phyloP scores from a whole-genome alignment of 306 rosid genomes.

The Gillenia trifoliata region DNA sequence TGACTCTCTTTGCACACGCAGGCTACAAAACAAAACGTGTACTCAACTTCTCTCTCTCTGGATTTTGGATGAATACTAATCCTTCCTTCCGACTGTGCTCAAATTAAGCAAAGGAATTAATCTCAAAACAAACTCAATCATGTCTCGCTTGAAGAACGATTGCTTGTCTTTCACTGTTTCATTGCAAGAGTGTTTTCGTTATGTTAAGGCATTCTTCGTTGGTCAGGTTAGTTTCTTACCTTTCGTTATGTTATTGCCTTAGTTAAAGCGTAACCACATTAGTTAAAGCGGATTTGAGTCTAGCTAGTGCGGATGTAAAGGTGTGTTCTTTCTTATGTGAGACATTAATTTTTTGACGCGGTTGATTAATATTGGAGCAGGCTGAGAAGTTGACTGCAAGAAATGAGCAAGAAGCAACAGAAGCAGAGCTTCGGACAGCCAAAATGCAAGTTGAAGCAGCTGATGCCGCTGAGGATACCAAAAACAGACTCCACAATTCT shows the following conservation, averaged over 20 bases:
- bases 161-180: constrained; percentile 20
- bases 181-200: constrained; percentile 23
- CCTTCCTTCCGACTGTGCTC: no score
- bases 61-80: no score
- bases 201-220: constrained; percentile 33
- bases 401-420: constrained; percentile 37
- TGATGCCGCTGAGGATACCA: constrained; percentile 33
- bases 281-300: no score
- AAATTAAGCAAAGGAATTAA: no score
- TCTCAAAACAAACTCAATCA: not conserved
- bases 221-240: constrained; percentile 23
- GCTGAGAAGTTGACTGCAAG: constrained; percentile 30
- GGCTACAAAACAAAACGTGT: no score
- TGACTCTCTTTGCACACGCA: no score
- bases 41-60: no score
- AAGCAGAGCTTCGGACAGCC: constrained; percentile 27
- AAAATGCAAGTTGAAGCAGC: constrained; percentile 50
- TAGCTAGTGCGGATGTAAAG: no score
- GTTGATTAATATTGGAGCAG: constrained; percentile 10
- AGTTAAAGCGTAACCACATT: no score
- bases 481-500: constrained; percentile 28
- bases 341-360: no score
- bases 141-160: constrained; percentile 15
- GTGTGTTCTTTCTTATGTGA: no score
- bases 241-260: no score